Conservation (phyloP, 805 yeast genomes). For the Cyberlindnera japonica region DNA sequence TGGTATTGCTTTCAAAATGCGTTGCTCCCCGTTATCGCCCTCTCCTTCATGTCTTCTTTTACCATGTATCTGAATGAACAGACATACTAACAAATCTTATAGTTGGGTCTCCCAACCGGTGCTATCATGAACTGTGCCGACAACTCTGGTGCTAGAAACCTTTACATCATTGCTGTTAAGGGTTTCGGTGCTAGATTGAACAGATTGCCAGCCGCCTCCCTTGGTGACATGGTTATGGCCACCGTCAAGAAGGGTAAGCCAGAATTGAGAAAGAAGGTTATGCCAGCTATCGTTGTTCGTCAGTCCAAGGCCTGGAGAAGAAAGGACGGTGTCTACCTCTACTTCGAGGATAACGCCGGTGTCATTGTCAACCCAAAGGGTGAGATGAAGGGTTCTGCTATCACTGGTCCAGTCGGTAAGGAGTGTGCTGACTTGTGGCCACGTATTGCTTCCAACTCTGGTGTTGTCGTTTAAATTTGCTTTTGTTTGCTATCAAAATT, state of each 20-base stretch:
- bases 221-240: slow-evolving; percentile 99
- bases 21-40: no score
- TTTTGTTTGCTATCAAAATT: slow-evolving; percentile 22
- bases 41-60: neutral
- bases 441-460: slow-evolving; percentile 99
- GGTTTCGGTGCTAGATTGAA: slow-evolving; percentile 99
- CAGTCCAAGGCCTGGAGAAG: slow-evolving; percentile 99
- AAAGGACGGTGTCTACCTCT: slow-evolving; percentile 99
- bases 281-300: slow-evolving; percentile 99
- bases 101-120: slow-evolving; percentile 99
- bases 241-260: slow-evolving; percentile 99
- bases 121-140: slow-evolving; percentile 99
- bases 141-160: slow-evolving; percentile 99
- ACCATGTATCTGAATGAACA: neutral
- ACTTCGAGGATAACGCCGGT: slow-evolving; percentile 99
- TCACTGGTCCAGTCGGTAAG: slow-evolving; percentile 99
- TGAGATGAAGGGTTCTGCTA: slow-evolving; percentile 99
- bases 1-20: no score
- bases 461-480: slow-evolving; percentile 88
- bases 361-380: slow-evolving; percentile 99
- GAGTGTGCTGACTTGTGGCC: slow-evolving; percentile 99
- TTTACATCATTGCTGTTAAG: slow-evolving; percentile 97
- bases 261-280: slow-evolving; percentile 99
- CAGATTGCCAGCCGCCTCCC: slow-evolving; percentile 99
- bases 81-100: slow-evolving; percentile 18